phyloP scores from a whole-genome alignment of 768 basidiomycete genomes.

The Xerocomus spinulosus region DNA sequence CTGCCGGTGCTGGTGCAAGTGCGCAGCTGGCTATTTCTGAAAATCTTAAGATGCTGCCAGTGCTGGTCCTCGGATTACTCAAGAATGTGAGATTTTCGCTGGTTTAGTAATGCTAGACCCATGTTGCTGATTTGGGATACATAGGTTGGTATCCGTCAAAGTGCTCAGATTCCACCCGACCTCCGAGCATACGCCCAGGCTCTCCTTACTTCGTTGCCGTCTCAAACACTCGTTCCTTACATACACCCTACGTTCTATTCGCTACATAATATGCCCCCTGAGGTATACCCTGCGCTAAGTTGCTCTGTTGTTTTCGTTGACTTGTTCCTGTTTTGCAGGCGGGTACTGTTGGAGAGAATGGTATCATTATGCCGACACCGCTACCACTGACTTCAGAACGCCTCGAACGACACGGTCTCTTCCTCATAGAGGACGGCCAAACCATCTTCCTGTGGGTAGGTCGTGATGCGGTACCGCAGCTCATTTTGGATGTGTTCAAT shows the following conservation, averaged over 20 bases:
- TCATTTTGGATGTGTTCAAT: constrained; percentile 91
- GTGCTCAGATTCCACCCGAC: constrained; percentile 95
- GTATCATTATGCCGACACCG: constrained; percentile 82
- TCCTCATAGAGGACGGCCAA: constrained; percentile 95
- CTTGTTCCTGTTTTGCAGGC: constrained; percentile 44
- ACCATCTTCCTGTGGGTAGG: constrained; percentile 98
- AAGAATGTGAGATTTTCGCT: constrained; percentile 72
- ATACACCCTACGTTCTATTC: constrained; percentile 95
- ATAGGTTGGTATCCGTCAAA: constrained; percentile 91
- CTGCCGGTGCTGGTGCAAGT: constrained; percentile 87
- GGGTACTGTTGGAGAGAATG: constrained; percentile 86
- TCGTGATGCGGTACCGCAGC: constrained; percentile 95
- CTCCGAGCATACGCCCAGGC: constrained; percentile 94
- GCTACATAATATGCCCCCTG: constrained; percentile 91
- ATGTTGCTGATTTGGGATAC: not conserved
- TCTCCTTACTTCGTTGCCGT: constrained; percentile 84
- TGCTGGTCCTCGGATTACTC: constrained; percentile 82
- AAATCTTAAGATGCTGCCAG: constrained; percentile 92
- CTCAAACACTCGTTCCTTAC: constrained; percentile 88
- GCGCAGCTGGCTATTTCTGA: constrained; percentile 90
- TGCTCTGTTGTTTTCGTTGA: constrained; percentile 1
- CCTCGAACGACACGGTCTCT: constrained; percentile 91
- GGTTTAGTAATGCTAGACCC: not conserved
- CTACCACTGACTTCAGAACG: constrained; percentile 93
- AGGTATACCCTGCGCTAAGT: constrained; percentile 46